Base-by-base conservation (phyloP, 257 asterid genomes). In the Gardenia jasminoides region DNA sequence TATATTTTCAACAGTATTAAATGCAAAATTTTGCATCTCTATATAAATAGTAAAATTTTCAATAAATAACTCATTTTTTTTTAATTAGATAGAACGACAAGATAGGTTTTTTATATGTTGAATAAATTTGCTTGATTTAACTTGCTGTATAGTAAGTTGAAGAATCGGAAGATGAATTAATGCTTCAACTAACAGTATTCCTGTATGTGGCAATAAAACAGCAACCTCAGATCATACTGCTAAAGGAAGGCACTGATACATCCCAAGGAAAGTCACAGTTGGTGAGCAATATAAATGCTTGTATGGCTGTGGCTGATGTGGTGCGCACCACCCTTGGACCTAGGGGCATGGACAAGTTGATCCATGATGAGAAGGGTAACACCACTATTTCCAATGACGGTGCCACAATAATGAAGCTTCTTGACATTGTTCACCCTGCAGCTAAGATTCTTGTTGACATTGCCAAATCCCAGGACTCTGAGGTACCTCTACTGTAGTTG, bases 211-310 rank as follows among this genome's bases (percentile, higher is more conserved):
- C 76, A 72, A 70, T 80, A 76, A 77, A 76, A 88, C 93, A 96
- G 99, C 99, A 96, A 93, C 99, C 99, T 31, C 99, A 96, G 84
- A 93, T 96, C 84, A 96, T 93, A 84, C 81, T 96, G 90, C 94
- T 96, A 69, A 94, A 90, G 88, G 99, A 96, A 89, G 99, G 99
- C 80, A 96, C 99, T 22, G 99, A 96, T 76, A 91, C 98, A 4
- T 96, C 99, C 65, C 99, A 96, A 88, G 98, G 99, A 79, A 96
- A 93, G 89, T 88, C 97, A 10, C 99, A 96, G 82, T 79, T 96
- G 83, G 48, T 93, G 52, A 96, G 99, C 92, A 96, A 96, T 89
- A 93, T 96, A 72, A 96, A 91, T 89, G 99, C 98, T 0, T 96
- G 97, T 82, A 84, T 78, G 88, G 97, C 97, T 67, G 94, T 93